These are phyloP conservation scores for Leccinum obscurum DNA, from an alignment of 768 basidiomycete species.

Conservation along the genomic window DNA sequence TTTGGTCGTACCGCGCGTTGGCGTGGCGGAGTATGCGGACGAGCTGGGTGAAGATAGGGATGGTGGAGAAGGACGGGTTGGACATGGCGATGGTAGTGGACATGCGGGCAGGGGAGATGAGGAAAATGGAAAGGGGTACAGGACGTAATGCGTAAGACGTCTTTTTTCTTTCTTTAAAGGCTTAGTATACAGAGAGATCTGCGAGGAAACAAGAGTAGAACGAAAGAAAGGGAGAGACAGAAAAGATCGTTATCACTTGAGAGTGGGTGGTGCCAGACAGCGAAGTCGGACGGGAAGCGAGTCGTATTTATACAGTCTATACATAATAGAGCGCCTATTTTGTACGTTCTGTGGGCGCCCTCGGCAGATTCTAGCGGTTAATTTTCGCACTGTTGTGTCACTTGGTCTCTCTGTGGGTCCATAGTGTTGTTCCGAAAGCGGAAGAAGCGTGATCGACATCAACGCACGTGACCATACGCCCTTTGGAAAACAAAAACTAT, in stretches of 20 bases:
- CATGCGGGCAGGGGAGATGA: not conserved
- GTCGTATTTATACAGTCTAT: slow-evolving; percentile 20
- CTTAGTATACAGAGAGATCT: slow-evolving; percentile 1
- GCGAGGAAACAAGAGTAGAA: not conserved
- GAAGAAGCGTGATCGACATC: slow-evolving; percentile 18
- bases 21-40: slow-evolving; percentile 41
- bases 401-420: slow-evolving; percentile 13
- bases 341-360: slow-evolving; percentile 16
- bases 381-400: not conserved
- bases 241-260: not conserved
- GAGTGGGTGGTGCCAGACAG: slow-evolving; percentile 22
- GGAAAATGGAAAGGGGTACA: not conserved
- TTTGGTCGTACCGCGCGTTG: slow-evolving; percentile 40
- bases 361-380: not conserved
- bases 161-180: not conserved
- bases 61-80: slow-evolving; percentile 23
- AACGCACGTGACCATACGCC: slow-evolving; percentile 19
- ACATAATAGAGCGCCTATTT: not conserved
- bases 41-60: slow-evolving; percentile 35
- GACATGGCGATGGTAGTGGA: not conserved
- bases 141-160: not conserved
- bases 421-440: slow-evolving; percentile 23
- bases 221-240: not conserved
- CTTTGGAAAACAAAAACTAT: slow-evolving; percentile 11
- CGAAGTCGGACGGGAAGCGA: not conserved